These are phyloP conservation scores for Neurospora tetraspora DNA, from an alignment of 495 filamentous ascomycete genomes.

Conservation along the genomic window DNA sequence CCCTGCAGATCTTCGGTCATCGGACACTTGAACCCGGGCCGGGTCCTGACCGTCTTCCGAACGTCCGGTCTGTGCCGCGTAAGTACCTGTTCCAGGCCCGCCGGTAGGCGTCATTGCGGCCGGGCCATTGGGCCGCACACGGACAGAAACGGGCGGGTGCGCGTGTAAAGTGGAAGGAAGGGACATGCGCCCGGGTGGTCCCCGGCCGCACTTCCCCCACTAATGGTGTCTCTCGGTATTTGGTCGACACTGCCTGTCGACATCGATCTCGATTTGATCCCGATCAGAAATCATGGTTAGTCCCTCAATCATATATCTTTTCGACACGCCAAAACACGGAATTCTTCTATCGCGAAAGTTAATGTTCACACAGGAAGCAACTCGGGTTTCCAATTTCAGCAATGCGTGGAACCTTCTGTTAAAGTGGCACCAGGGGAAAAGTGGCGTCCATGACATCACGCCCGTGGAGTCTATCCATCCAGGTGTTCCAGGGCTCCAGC, in stretches of 20 bases:
- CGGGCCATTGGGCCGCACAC: too few species aligned
- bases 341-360: neutral
- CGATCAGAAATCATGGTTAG: neutral
- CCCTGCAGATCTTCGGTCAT: neutral
- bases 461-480: neutral
- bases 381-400: neutral
- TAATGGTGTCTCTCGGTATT: neutral
- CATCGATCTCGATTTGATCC: neutral
- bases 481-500: neutral
- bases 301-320: neutral
- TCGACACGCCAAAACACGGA: neutral
- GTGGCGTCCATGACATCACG: neutral
- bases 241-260: neutral
- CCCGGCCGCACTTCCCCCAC: neutral
- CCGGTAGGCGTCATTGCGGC: neutral
- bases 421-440: neutral
- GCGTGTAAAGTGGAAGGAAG: neutral
- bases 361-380: neutral
- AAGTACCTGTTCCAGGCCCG: neutral
- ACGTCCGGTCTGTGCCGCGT: neutral
- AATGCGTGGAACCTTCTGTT: neutral
- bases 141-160: neutral
- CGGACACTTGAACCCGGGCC: neutral
- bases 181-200: neutral
- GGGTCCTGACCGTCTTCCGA: neutral